These are phyloP conservation scores for Phoma sp. DNA, from an alignment of 2,329 filamentous ascomycete genomes.

Conservation along the genomic window DNA sequence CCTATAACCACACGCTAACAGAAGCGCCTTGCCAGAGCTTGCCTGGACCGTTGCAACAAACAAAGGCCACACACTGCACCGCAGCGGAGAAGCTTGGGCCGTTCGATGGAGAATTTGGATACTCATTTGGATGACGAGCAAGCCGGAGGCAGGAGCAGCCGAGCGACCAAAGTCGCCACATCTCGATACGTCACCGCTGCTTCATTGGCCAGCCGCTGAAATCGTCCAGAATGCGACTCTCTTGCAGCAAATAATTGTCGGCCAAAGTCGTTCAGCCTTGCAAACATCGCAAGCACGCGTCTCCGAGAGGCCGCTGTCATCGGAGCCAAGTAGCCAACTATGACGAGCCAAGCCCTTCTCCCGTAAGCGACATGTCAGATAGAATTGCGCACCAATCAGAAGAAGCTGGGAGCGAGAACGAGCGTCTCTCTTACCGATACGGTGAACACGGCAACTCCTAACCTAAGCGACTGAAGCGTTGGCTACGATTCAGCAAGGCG, in stretches of 20 bases:
- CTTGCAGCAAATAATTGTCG: not conserved
- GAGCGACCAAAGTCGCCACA: not conserved
- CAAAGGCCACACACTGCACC: not conserved
- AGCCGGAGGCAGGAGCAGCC: not conserved
- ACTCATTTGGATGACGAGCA: not conserved
- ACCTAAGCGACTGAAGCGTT: constrained; percentile 1
- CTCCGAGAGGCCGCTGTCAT: constrained; percentile 1
- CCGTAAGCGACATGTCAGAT: constrained; percentile 11
- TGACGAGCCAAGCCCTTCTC: not conserved
- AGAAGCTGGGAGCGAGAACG: constrained; percentile 16
- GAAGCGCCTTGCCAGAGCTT: not conserved
- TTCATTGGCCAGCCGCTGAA: not conserved
- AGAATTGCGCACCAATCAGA: constrained; percentile 11
- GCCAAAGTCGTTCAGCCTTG: not conserved
- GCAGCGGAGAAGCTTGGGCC: not conserved
- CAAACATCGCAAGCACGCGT: not conserved
- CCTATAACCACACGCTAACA: not conserved
- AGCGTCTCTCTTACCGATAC: constrained; percentile 8
- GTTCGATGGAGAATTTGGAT: not conserved
- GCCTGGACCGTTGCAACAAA: not conserved
- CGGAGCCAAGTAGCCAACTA: not conserved
- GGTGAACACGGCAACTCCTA: constrained; percentile 11
- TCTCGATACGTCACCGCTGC: not conserved
- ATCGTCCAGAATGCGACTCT: not conserved
- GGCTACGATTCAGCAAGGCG: constrained; percentile 3